These are phyloP conservation scores for Syncephalastrum monosporum DNA, from an alignment of 371 early-diverging fungal species.

Conservation along the genomic window DNA sequence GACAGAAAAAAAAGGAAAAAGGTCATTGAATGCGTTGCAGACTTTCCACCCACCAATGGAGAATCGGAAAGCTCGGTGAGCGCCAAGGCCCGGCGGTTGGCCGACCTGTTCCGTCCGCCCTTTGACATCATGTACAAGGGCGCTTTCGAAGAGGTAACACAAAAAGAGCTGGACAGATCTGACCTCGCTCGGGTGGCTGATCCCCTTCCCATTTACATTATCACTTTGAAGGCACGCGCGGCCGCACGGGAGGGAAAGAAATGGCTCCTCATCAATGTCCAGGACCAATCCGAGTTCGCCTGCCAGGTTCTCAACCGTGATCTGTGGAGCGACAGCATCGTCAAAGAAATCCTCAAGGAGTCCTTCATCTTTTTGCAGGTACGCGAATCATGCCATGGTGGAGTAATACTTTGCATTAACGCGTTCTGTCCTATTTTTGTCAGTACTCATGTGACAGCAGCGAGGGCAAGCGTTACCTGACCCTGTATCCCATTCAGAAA, in stretches of 20 bases:
- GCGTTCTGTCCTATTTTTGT: neutral
- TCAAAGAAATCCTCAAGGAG: slow-evolving; percentile 75
- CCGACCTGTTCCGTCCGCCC: slow-evolving; percentile 85
- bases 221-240: slow-evolving; percentile 58
- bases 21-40: neutral
- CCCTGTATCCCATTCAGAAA: slow-evolving; percentile 66
- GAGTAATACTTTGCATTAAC: neutral
- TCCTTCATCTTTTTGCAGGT: slow-evolving; percentile 87
- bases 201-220: neutral
- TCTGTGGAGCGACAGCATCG: slow-evolving; percentile 80
- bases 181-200: neutral
- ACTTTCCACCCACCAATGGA: slow-evolving; percentile 3
- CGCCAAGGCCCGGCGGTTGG: slow-evolving; percentile 54
- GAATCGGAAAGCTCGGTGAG: slow-evolving; percentile 4
- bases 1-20: neutral
- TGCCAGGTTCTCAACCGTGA: slow-evolving; percentile 92
- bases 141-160: slow-evolving; percentile 65
- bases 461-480: slow-evolving; percentile 73
- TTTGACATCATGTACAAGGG: slow-evolving; percentile 84
- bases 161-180: neutral
- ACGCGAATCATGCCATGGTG: slow-evolving; percentile 4
- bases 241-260: slow-evolving; percentile 63
- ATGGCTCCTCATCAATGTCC: slow-evolving; percentile 89
- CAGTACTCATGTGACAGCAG: slow-evolving; percentile 63
- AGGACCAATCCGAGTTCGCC: slow-evolving; percentile 80